A percentile compares a stretch with the other conserved stretches of the same genome.
phyloP scores from a whole-genome alignment of 225 moss, liverwort and hornwort species.

The Bryum argenteum region DNA sequence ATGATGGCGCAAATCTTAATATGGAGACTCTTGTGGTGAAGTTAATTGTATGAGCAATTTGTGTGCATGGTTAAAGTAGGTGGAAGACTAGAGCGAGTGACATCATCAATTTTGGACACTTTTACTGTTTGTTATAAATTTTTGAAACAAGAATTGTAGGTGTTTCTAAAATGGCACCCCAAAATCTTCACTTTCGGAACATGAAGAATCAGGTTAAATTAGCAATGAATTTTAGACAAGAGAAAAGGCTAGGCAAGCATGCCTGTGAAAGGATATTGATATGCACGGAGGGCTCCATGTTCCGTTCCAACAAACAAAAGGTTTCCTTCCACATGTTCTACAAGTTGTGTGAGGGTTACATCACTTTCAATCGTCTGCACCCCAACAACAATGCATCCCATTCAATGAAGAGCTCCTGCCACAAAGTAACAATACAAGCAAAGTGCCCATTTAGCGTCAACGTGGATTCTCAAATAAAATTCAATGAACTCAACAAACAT shows the following conservation, averaged over 20 bases:
- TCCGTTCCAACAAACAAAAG: conserved; percentile 78
- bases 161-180: no score
- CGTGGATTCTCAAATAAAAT: neutral
- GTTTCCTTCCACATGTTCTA: conserved; percentile 52
- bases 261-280: conserved; percentile 79
- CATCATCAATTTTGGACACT: no score
- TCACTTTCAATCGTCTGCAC: conserved; percentile 65
- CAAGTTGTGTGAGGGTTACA: conserved; percentile 67
- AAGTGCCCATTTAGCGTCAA: neutral
- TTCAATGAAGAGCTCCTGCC: conserved; percentile 18
- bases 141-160: no score
- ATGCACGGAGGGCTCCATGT: conserved; percentile 71
- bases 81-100: no score
- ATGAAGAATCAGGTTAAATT: no score
- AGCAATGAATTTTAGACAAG: neutral
- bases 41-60: no score
- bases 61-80: no score
- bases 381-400: conserved; percentile 25
- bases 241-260: conserved; percentile 50
- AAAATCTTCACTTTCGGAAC: no score
- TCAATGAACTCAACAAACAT: no score
- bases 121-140: no score
- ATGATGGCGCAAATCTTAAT: no score
- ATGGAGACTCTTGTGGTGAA: no score
- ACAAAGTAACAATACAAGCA: neutral